phyloP scores from a whole-genome alignment of 106 monocot species.

The Dendrobium nobile region DNA sequence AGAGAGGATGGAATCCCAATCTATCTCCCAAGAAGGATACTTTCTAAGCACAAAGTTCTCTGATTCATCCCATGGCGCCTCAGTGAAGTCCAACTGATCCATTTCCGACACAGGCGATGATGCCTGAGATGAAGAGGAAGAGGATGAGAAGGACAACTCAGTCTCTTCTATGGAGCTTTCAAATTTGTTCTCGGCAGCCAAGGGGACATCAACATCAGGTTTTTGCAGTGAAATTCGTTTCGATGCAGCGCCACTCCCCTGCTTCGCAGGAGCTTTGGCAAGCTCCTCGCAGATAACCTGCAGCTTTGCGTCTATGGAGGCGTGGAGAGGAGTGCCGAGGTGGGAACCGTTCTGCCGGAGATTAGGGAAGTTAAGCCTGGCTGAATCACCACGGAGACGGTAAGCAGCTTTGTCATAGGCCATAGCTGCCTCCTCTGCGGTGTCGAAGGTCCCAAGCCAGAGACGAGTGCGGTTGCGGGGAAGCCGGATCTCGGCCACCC shows the following conservation, averaged over 20 bases:
- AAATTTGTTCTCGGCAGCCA: slow-evolving; percentile 1
- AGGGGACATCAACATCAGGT: background rate
- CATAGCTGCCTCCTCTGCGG: slow-evolving; percentile 61
- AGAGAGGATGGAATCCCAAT: slow-evolving; percentile 45
- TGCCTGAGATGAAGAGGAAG: slow-evolving; percentile 9
- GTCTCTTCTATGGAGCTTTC: slow-evolving; percentile 11
- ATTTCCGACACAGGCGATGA: slow-evolving; percentile 30
- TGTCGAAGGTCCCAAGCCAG: slow-evolving; percentile 77
- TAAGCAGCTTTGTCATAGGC: slow-evolving; percentile 64
- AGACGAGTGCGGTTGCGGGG: slow-evolving; percentile 57
- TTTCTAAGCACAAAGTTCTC: slow-evolving; percentile 32
- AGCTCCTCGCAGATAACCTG: slow-evolving; percentile 34
- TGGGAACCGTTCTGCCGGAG: slow-evolving; percentile 10
- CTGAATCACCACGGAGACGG: slow-evolving; percentile 58
- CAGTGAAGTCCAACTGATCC: slow-evolving; percentile 32
- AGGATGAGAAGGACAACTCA: slow-evolving; percentile 7
- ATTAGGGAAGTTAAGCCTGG: slow-evolving; percentile 59
- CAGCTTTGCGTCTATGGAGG: slow-evolving; percentile 46
- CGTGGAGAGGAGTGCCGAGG: slow-evolving; percentile 15
- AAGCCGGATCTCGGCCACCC: slow-evolving; percentile 74
- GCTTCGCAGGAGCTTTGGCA: slow-evolving; percentile 4
- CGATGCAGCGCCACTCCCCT: background rate
- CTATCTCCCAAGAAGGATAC: slow-evolving; percentile 49
- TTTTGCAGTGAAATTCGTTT: background rate
- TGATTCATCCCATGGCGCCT: slow-evolving; percentile 31